These are phyloP conservation scores for Penicillium manginii DNA, from an alignment of 495 filamentous ascomycete species.

Conservation along the genomic window DNA sequence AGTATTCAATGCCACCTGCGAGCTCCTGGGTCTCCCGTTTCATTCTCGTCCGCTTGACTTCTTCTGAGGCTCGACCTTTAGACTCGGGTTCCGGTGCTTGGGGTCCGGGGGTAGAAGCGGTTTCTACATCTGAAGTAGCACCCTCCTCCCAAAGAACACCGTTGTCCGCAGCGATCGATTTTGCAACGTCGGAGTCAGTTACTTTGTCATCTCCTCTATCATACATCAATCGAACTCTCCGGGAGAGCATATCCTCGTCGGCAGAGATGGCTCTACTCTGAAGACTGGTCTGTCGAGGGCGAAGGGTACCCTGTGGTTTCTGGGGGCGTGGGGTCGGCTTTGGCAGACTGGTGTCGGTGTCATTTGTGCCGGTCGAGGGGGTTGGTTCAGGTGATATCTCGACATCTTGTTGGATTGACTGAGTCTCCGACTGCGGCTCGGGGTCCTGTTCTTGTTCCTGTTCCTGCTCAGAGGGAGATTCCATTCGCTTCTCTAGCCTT, in stretches of 20 bases:
- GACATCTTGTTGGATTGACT: constrained; percentile 11
- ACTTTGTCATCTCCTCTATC: constrained; percentile 68
- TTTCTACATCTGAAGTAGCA: constrained; percentile 51
- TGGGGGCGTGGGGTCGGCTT: constrained; percentile 47
- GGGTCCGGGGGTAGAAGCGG: constrained; percentile 34
- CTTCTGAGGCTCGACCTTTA: constrained; percentile 28
- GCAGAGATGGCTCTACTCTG: constrained; percentile 57
- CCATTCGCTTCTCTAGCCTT: constrained; percentile 20
- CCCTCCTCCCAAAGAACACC: constrained; percentile 62
- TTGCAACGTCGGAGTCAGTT: constrained; percentile 50
- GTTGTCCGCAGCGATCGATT: constrained; percentile 54
- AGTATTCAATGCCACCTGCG: constrained; percentile 91
- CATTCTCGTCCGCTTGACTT: constrained; percentile 35
- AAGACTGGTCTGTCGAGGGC: constrained; percentile 39
- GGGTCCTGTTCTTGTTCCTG: neutral
- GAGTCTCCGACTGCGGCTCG: constrained; percentile 3
- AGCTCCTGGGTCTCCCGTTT: constrained; percentile 61
- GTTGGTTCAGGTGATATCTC: constrained; percentile 9
- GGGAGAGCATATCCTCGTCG: constrained; percentile 83
- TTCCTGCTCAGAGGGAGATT: constrained; percentile 7
- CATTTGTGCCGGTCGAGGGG: constrained; percentile 14
- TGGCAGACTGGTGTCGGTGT: constrained; percentile 28
- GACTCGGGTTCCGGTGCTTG: constrained; percentile 23
- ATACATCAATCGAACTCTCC: constrained; percentile 91
- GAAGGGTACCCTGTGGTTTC: constrained; percentile 37